Percentiles rank a stretch among this genome's conserved stretches.
Conservation (phyloP, 805 yeast genomes). For the Ogataea dorogensis region DNA sequence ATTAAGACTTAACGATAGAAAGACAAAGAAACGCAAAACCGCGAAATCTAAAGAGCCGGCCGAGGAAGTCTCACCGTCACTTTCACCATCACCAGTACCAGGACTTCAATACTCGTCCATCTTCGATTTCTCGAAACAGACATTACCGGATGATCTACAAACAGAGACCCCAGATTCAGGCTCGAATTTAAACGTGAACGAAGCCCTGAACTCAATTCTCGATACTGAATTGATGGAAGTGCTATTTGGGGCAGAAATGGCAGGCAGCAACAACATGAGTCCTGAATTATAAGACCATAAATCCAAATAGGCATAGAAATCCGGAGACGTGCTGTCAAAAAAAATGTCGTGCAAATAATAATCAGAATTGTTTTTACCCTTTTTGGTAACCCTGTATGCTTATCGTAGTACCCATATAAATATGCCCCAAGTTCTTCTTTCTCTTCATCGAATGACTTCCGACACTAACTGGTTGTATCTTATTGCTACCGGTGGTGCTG, state of each 20-base stretch:
- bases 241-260: slow-evolving; percentile 30
- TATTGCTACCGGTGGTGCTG: slow-evolving; percentile 26
- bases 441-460: slow-evolving; percentile 2
- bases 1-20: slow-evolving; percentile 17
- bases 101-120: slow-evolving; percentile 7
- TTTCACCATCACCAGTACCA: background rate
- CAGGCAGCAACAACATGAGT: slow-evolving; percentile 7
- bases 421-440: background rate
- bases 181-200: slow-evolving; percentile 25
- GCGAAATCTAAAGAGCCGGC: slow-evolving; percentile 1
- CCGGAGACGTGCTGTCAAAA: slow-evolving; percentile 9
- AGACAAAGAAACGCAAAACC: slow-evolving; percentile 4
- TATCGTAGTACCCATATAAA: slow-evolving; percentile 5
- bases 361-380: slow-evolving; percentile 21
- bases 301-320: slow-evolving; percentile 7
- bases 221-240: slow-evolving; percentile 35
- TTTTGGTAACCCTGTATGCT: slow-evolving; percentile 13
- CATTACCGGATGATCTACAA: too few relatives aligned
- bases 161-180: too few relatives aligned
- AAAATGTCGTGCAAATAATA: slow-evolving; percentile 4
- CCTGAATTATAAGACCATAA: slow-evolving; percentile 6
- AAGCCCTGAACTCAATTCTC: slow-evolving; percentile 28
- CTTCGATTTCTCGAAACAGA: slow-evolving; percentile 4
- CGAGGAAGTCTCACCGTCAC: background rate
- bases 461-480: slow-evolving; percentile 19